These are phyloP conservation scores for Gynostemma pentaphyllum DNA, from an alignment of 306 rosid genomes.

Conservation along the genomic window DNA sequence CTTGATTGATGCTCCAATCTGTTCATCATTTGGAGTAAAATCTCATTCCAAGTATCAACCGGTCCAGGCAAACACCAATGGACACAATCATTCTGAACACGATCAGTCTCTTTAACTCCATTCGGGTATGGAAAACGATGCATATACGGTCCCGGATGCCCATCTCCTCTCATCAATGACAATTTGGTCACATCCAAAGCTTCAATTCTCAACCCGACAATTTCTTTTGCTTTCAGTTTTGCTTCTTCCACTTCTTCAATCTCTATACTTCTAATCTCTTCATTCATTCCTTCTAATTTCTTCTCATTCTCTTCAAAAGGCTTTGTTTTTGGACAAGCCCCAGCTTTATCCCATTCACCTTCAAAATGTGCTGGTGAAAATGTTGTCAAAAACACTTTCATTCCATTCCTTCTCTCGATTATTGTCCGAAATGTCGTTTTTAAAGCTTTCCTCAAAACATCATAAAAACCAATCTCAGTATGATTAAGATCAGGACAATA, in stretches of 20 bases:
- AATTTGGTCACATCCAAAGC: slow-evolving; percentile 65
- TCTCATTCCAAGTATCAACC: slow-evolving; percentile 86
- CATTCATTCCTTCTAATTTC: slow-evolving; percentile 68
- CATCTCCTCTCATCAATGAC: slow-evolving; percentile 72
- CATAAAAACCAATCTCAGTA: slow-evolving; percentile 81
- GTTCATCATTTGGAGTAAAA: slow-evolving; percentile 43
- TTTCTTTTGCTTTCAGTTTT: slow-evolving; percentile 19
- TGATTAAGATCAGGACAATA: slow-evolving; percentile 69
- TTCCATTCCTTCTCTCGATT: slow-evolving; percentile 32
- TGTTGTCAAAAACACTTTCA: slow-evolving; percentile 53
- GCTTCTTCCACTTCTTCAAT: slow-evolving; percentile 64
- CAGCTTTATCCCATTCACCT: slow-evolving; percentile 82
- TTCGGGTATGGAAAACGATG: slow-evolving; percentile 60
- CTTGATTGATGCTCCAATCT: slow-evolving; percentile 26
- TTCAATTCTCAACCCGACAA: slow-evolving; percentile 32
- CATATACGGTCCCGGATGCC: slow-evolving; percentile 93
- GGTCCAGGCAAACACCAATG: slow-evolving; percentile 98
- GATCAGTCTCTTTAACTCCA: slow-evolving; percentile 44
- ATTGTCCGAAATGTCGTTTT: slow-evolving; percentile 40
- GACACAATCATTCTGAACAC: slow-evolving; percentile 78
- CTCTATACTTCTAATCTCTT: slow-evolving; percentile 56
- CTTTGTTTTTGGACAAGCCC: slow-evolving; percentile 64
- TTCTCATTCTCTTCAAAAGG: slow-evolving; percentile 49
- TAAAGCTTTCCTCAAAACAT: slow-evolving; percentile 57
- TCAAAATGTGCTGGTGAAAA: slow-evolving; percentile 88